These are phyloP conservation scores for Zostera marina DNA, from an alignment of 116 monocot species.

Conservation along the genomic window DNA sequence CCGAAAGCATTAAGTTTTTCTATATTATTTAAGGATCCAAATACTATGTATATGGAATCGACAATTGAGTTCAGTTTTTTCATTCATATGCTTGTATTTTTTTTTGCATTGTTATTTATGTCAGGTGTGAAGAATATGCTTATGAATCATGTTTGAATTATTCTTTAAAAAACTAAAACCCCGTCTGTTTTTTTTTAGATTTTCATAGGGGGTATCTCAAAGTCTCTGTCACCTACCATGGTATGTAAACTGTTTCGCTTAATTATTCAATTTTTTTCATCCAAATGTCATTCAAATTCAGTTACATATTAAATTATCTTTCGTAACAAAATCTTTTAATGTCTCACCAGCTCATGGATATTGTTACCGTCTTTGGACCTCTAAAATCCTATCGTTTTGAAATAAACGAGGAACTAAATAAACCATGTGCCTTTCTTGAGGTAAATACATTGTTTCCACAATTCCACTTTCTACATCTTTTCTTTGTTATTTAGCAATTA, in stretches of 20 bases:
- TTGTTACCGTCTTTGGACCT: conserved; percentile 55
- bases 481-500: not conserved
- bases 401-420: conserved; percentile 42
- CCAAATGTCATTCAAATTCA: not conserved
- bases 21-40: not conserved
- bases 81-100: too few relatives aligned
- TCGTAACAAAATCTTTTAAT: not conserved
- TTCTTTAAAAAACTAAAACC: conserved; percentile 1
- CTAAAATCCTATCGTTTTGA: conserved; percentile 63
- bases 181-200: too few relatives aligned
- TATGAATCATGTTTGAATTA: too few relatives aligned
- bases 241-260: conserved; percentile 1
- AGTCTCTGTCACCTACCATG: not conserved
- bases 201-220: not conserved
- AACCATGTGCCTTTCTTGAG: conserved; percentile 80
- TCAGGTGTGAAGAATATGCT: too few relatives aligned
- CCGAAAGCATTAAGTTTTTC: not conserved
- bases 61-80: too few relatives aligned
- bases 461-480: too few relatives aligned
- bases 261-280: not conserved
- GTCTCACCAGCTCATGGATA: conserved; percentile 55
- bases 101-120: too few relatives aligned
- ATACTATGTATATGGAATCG: not conserved
- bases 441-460: conserved; percentile 20
- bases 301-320: not conserved